Conservation (phyloP, 75 land plant genomes). For the Pinus taeda region DNA sequence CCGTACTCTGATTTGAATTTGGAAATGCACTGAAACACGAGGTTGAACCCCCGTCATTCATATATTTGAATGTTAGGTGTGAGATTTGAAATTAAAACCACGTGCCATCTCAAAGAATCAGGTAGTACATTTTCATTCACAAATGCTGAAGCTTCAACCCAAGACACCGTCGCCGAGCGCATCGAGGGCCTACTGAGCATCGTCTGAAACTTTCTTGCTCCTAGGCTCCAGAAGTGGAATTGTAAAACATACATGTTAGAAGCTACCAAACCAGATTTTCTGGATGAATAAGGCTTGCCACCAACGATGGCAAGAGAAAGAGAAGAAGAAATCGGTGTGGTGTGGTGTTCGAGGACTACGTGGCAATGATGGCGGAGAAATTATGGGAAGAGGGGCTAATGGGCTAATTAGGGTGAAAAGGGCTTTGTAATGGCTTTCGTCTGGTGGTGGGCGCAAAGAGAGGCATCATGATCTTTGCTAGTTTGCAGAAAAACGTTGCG, state of each 20-base stretch:
- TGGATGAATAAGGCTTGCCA: neutral
- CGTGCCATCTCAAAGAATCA: no score
- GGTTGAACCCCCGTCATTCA: no score
- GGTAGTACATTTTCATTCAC: no score
- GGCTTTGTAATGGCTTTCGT: slow-evolving; percentile 69
- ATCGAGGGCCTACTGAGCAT: no score
- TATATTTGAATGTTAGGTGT: no score
- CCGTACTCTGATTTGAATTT: no score
- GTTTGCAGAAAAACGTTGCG: slow-evolving; percentile 54
- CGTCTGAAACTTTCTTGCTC: neutral
- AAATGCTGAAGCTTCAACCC: no score
- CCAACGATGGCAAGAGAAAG: neutral
- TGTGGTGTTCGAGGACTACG: slow-evolving; percentile 43
- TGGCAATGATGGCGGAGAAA: slow-evolving; percentile 69
- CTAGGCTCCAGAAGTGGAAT: neutral
- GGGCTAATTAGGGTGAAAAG: slow-evolving; percentile 12
- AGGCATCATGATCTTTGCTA: slow-evolving; percentile 57
- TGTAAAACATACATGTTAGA: slow-evolving; percentile 14
- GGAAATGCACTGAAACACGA: no score
- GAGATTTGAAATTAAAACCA: no score
- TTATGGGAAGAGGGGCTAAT: slow-evolving; percentile 65
- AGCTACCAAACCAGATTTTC: neutral
- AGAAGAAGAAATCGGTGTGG: neutral
- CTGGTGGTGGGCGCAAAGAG: slow-evolving; percentile 37
- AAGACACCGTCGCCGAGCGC: no score